These are phyloP conservation scores for Schizonepeta tenuifolia DNA, from an alignment of 257 asterid species.

Conservation along the genomic window DNA sequence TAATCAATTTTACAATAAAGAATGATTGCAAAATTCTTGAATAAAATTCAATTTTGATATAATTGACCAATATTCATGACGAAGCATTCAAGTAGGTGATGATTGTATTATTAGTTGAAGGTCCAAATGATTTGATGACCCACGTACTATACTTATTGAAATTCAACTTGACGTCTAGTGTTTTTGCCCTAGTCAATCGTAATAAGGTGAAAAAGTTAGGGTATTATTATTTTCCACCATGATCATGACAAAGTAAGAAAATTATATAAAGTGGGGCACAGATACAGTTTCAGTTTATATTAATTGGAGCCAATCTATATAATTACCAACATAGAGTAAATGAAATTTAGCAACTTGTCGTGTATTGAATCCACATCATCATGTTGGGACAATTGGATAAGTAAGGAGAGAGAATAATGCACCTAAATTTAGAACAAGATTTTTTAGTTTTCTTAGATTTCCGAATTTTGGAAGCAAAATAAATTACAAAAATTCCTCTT, in stretches of 20 bases:
- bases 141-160: slow-evolving; percentile 23
- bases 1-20: neutral
- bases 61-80: slow-evolving; percentile 22
- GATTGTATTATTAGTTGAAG: slow-evolving; percentile 36
- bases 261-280: slow-evolving; percentile 27
- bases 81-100: slow-evolving; percentile 39
- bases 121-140: slow-evolving; percentile 39
- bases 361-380: slow-evolving; percentile 15
- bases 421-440: too few relatives aligned
- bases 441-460: too few relatives aligned
- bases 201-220: slow-evolving; percentile 24
- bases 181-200: slow-evolving; percentile 28
- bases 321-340: neutral
- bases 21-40: neutral
- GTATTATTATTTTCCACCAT: slow-evolving; percentile 25
- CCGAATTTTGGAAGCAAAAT: too few relatives aligned
- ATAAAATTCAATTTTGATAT: neutral
- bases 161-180: slow-evolving; percentile 30
- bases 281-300: slow-evolving; percentile 25
- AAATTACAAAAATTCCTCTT: too few relatives aligned
- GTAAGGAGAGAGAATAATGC: neutral
- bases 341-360: slow-evolving; percentile 24
- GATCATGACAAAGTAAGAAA: slow-evolving; percentile 38
- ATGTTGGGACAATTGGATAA: neutral
- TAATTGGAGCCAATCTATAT: neutral